These are phyloP conservation scores for Trichoderma gamsii DNA, from an alignment of 495 filamentous ascomycete genomes.

Conservation along the genomic window DNA sequence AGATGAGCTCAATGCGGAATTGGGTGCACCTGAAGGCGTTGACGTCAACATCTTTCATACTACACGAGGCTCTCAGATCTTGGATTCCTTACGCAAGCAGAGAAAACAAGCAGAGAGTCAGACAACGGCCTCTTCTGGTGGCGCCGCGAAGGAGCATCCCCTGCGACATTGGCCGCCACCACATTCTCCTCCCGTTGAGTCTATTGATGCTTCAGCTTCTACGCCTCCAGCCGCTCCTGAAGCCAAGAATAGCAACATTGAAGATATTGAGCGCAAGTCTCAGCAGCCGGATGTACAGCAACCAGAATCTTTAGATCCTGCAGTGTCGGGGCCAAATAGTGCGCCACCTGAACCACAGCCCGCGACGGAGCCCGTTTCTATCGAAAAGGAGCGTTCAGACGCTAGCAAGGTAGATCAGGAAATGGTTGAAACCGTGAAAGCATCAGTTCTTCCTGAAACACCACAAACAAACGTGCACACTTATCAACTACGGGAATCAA, in stretches of 20 bases:
- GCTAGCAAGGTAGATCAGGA: slow-evolving; percentile 4
- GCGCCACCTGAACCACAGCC: background rate
- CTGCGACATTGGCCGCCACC: slow-evolving; percentile 9
- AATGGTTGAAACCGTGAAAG: slow-evolving; percentile 7
- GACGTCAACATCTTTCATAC: slow-evolving; percentile 38
- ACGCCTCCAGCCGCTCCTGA: background rate
- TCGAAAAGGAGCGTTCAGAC: background rate
- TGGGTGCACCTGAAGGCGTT: slow-evolving; percentile 18
- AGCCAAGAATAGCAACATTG: background rate
- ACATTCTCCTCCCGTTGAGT: background rate
- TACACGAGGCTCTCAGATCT: slow-evolving; percentile 27
- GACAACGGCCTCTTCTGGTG: background rate
- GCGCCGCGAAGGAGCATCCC: slow-evolving; percentile 11
- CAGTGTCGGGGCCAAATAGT: background rate
- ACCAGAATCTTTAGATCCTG: background rate
- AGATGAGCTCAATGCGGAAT: slow-evolving; percentile 1
- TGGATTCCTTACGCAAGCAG: slow-evolving; percentile 24
- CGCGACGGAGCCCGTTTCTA: background rate
- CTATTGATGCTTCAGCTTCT: background rate
- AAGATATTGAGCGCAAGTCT: background rate
- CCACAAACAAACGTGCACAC: slow-evolving; percentile 9
- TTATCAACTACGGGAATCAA: slow-evolving; percentile 81
- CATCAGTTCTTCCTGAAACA: background rate
- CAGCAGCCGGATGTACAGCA: background rate
- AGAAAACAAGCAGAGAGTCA: background rate